Percentiles rank a stretch among this genome's conserved stretches.
phyloP scores from a whole-genome alignment of 306 rosid species.

The Geum urbanum region DNA sequence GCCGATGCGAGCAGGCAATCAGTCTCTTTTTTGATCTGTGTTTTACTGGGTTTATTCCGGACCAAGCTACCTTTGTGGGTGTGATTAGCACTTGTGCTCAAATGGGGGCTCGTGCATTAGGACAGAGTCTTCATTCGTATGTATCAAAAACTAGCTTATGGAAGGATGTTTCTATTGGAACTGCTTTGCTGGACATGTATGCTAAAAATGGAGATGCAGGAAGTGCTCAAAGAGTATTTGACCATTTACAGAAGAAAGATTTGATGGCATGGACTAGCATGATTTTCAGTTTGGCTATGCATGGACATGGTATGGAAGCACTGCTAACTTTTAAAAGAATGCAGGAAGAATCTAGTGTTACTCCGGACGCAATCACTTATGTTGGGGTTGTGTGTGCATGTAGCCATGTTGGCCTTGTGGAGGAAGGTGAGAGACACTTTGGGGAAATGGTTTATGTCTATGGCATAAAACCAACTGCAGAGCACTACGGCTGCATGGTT shows the following conservation, averaged over 20 bases:
- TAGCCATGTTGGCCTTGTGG: conserved; percentile 59
- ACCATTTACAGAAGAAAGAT: conserved; percentile 52
- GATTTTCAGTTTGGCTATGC: conserved; percentile 60
- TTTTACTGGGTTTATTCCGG: conserved; percentile 38
- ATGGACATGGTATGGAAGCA: conserved; percentile 64
- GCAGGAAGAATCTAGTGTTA: conserved; percentile 48
- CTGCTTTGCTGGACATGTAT: conserved; percentile 70
- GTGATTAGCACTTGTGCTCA: conserved; percentile 50
- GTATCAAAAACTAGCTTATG: conserved; percentile 36
- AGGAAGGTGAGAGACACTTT: conserved; percentile 60
- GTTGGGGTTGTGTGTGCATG: conserved; percentile 64
- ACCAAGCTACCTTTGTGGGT: conserved; percentile 50
- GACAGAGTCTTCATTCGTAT: conserved; percentile 57
- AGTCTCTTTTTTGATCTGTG: conserved; percentile 42
- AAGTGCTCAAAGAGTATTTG: conserved; percentile 47
- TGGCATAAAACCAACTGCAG: conserved; percentile 49
- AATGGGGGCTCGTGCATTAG: conserved; percentile 46
- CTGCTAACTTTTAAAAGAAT: conserved; percentile 47
- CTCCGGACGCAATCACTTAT: conserved; percentile 64
- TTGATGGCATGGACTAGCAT: conserved; percentile 69
- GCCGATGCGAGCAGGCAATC: conserved; percentile 42
- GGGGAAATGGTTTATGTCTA: conserved; percentile 41
- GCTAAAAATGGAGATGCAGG: conserved; percentile 58
- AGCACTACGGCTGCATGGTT: conserved; percentile 81
- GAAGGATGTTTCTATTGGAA: conserved; percentile 44